Conservation (phyloP, 768 basidiomycete species). For the Suillus subluteus region DNA sequence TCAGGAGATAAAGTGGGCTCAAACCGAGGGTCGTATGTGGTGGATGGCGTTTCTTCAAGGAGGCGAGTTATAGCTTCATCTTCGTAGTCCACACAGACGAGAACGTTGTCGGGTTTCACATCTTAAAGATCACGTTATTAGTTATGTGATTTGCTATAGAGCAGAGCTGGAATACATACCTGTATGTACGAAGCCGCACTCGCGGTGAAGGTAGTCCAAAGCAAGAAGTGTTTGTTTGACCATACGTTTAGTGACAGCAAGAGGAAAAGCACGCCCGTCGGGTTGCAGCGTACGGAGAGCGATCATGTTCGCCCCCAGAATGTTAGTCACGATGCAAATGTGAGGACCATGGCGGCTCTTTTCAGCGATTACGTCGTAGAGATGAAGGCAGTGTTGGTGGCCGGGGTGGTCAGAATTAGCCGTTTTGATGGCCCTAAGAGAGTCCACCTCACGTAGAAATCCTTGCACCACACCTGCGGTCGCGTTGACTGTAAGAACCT, state of each 20-base stretch:
- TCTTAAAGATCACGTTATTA: conserved; percentile 15
- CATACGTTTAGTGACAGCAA: conserved; percentile 18
- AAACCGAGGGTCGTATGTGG: conserved; percentile 16
- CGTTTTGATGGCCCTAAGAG: conserved; percentile 4
- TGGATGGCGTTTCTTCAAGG: conserved; percentile 16
- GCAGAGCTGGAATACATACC: neutral
- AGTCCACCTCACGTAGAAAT: neutral
- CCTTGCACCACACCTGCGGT: neutral
- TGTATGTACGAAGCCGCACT: conserved; percentile 13
- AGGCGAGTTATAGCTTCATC: neutral
- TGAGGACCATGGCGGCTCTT: conserved; percentile 19
- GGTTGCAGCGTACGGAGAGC: conserved; percentile 10
- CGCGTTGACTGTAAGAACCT: neutral
- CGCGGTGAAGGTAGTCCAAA: conserved; percentile 32
- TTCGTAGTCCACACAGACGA: conserved; percentile 14
- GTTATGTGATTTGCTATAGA: neutral
- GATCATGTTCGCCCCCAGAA: conserved; percentile 13
- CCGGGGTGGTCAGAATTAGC: conserved; percentile 16
- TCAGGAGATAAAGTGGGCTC: conserved; percentile 22
- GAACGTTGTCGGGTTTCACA: conserved; percentile 26
- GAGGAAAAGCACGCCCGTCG: neutral
- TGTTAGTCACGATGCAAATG: conserved; percentile 17
- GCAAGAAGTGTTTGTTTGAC: conserved; percentile 33
- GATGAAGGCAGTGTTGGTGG: conserved; percentile 14
- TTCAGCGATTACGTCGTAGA: conserved; percentile 10